phyloP scores from a whole-genome alignment of 805 yeast species.

The Schwanniomyces yamadae region DNA sequence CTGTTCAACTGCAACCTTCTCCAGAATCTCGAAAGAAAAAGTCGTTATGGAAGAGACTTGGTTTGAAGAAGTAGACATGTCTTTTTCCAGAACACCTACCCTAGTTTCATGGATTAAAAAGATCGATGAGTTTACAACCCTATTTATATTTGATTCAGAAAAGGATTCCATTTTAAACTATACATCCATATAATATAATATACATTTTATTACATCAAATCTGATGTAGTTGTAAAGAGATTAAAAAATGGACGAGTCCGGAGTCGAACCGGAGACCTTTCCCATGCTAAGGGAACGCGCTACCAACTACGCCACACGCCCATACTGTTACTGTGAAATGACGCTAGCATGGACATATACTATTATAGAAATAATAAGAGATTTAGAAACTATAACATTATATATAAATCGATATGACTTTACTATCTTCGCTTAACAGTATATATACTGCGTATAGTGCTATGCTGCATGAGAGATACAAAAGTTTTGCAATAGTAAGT shows the following conservation, averaged over 20 bases:
- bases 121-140: too few relatives aligned
- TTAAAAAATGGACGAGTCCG: slow-evolving; percentile 25
- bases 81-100: neutral
- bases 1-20: neutral
- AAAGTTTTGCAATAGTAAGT: too few relatives aligned
- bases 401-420: too few relatives aligned
- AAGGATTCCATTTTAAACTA: neutral
- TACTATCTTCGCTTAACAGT: too few relatives aligned
- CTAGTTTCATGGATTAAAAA: too few relatives aligned
- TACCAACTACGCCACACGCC: slow-evolving; percentile 85
- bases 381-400: too few relatives aligned
- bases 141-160: too few relatives aligned
- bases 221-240: neutral
- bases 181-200: neutral
- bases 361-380: too few relatives aligned
- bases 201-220: neutral
- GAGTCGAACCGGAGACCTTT: slow-evolving; percentile 39
- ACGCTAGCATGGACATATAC: too few relatives aligned
- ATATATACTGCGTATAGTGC: too few relatives aligned
- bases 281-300: slow-evolving; percentile 56
- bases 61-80: slow-evolving; percentile 15
- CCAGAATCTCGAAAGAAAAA: slow-evolving; percentile 12
- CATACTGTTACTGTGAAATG: too few relatives aligned
- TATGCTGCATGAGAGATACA: too few relatives aligned
- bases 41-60: slow-evolving; percentile 22